A percentile compares a stretch with the other conserved stretches of the same genome.
Evolutionary conservation across 1,139 yeast genomes (phyloP).

Genomic region (Hyphopichia buzzinii): DNA sequence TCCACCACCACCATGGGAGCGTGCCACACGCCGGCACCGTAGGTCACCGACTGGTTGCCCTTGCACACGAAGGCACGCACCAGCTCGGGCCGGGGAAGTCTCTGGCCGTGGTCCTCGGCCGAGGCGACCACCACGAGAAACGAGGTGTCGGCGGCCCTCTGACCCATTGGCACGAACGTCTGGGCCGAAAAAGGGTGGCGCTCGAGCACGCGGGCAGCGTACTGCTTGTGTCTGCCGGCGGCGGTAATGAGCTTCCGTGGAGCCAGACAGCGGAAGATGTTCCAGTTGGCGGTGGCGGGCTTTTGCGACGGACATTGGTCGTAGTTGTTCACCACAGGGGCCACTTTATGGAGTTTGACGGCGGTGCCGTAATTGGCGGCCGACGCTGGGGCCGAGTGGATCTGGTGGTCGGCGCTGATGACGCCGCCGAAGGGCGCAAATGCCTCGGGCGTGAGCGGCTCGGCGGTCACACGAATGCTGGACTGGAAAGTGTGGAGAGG

Average conservation of each 20-base stretch:
- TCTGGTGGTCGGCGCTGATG: slow-evolving; percentile 46
- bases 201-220: slow-evolving; percentile 71
- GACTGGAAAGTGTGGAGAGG: slow-evolving; percentile 29
- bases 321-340: slow-evolving; percentile 61
- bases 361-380: slow-evolving; percentile 96
- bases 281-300: slow-evolving; percentile 65
- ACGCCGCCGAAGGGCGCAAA: slow-evolving; percentile 47
- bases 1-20: slow-evolving; percentile 89
- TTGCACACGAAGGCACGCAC: slow-evolving; percentile 68
- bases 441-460: slow-evolving; percentile 39
- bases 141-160: slow-evolving; percentile 44
- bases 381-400: slow-evolving; percentile 28
- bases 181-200: slow-evolving; percentile 92
- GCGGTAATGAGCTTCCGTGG: slow-evolving; percentile 56
- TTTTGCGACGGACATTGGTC: slow-evolving; percentile 44
- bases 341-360: slow-evolving; percentile 67
- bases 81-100: slow-evolving; percentile 59
- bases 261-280: slow-evolving; percentile 78
- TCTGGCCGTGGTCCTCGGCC: slow-evolving; percentile 35
- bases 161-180: slow-evolving; percentile 87
- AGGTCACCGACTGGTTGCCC: slow-evolving; percentile 88
- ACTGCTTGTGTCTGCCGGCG: slow-evolving; percentile 25
- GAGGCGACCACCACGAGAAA: slow-evolving; percentile 82
- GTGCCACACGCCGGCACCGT: slow-evolving; percentile 72
- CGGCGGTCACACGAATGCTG: slow-evolving; percentile 21